phyloP scores from a whole-genome alignment of 108 stramenopile species.

The Discostella stelligeroides region DNA sequence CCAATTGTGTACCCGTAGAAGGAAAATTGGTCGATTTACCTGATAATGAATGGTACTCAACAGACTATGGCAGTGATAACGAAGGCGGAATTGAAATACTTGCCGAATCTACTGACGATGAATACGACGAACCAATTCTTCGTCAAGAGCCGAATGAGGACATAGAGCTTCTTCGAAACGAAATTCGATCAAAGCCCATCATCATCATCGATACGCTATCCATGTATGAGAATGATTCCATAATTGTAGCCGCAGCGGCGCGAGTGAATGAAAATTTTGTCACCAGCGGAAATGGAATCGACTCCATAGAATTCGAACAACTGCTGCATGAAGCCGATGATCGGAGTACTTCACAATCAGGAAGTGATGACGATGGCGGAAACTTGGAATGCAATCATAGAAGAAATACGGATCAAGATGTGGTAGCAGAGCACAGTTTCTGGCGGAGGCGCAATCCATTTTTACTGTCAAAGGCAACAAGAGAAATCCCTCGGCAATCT shows the following conservation, averaged over 20 bases:
- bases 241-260: constrained; percentile 26
- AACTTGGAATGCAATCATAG: background rate
- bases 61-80: background rate
- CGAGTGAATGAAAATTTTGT: constrained; percentile 5
- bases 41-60: background rate
- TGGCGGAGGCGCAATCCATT: constrained; percentile 10
- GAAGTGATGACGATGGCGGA: constrained; percentile 2
- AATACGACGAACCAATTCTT: background rate
- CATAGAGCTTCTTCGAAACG: background rate
- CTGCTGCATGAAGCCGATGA: constrained; percentile 59
- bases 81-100: constrained; percentile 19
- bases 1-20: constrained; percentile 7
- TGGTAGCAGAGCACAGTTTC: background rate
- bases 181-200: background rate
- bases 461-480: background rate
- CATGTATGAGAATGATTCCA: constrained; percentile 34
- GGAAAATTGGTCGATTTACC: constrained; percentile 9
- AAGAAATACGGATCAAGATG: constrained; percentile 3
- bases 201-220: background rate
- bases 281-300: background rate
- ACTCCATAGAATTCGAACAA: constrained; percentile 44
- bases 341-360: background rate
- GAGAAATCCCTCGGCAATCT: background rate
- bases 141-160: background rate
- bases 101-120: constrained; percentile 8